Base-by-base conservation (phyloP, 331 rosid species). In the Telfairia occidentalis region DNA sequence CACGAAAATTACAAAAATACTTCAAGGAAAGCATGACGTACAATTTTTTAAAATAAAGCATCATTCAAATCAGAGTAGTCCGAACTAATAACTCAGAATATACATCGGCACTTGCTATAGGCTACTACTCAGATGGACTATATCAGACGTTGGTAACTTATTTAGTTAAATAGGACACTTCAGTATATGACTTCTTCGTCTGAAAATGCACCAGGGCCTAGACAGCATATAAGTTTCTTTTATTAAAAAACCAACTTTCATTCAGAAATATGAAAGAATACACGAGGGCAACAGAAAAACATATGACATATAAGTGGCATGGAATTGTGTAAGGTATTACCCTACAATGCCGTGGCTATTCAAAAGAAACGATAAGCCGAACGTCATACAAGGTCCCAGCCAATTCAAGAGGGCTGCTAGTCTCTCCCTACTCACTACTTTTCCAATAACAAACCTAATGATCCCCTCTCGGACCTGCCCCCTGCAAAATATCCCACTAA, bases 1-100 rank as follows among this genome's bases (percentile, higher is more conserved):
- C 89, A 78, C 43, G 78, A 57, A 71, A 19, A 73, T 53, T 43
- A 75, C 19, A 80, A 69, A 61, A 34, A 65, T 48, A 60, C 60
- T 5, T 79, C 58, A 79, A 58, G 82, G 71, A 74, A 77, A 75
- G 15, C 69, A 35, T 61, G 66, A 26, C 21, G 19, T 78, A 71
- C 50, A 80, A 76, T 24, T 63, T 35, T 16, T 13, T 13, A 19
- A 16, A 23, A 59, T 29, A 75, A 48, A 23, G 28, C 34, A 50
- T 69, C 74, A 40, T 23, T 48, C n/a, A 34, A 3, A 15, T 21
- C 9, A 21, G 13, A 52, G 21, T 42, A 69, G 38, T 28, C 19
- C 37, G 5, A 16, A 26, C 7, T 67, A 23, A 24, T 67, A 43
- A 24, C 35, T 43, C 55, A 43, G 40, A 48, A 26, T 9, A 42